A percentile compares a stretch with the other conserved stretches of the same genome.
These are phyloP conservation scores for Lyophyllum semitale DNA, from an alignment of 768 basidiomycete genomes.

Conservation along the genomic window DNA sequence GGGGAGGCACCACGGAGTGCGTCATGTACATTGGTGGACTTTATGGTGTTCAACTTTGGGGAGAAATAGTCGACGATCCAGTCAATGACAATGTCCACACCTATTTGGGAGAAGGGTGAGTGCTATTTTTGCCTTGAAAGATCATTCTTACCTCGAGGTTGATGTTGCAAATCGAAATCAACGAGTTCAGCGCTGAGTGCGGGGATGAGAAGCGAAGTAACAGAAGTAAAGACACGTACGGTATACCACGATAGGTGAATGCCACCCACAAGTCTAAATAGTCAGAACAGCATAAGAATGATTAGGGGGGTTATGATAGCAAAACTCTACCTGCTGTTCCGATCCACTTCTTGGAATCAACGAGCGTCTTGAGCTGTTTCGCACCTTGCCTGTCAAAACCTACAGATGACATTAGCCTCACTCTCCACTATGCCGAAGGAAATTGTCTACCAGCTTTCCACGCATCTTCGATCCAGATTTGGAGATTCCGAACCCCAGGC, in stretches of 20 bases:
- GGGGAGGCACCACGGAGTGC: conserved; percentile 51
- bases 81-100: conserved; percentile 48
- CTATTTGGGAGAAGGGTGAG: conserved; percentile 28
- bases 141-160: conserved; percentile 40
- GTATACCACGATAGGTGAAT: conserved; percentile 76
- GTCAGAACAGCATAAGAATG: background rate
- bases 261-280: conserved; percentile 75
- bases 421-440: background rate
- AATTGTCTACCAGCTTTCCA: conserved; percentile 58
- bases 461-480: conserved; percentile 78
- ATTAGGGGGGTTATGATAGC: background rate
- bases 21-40: conserved; percentile 47
- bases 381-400: conserved; percentile 80
- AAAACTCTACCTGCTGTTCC: conserved; percentile 67
- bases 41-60: conserved; percentile 20
- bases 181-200: conserved; percentile 54
- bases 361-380: conserved; percentile 53
- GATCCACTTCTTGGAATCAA: conserved; percentile 71
- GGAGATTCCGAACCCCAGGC: conserved; percentile 76
- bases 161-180: conserved; percentile 58
- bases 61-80: conserved; percentile 83
- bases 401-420: conserved; percentile 11
- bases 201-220: background rate
- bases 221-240: conserved; percentile 51
- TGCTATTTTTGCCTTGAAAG: background rate